Evolutionary conservation across 2,329 filamentous ascomycete species (phyloP).

Genomic region (Aspergillus carbonarius): DNA sequence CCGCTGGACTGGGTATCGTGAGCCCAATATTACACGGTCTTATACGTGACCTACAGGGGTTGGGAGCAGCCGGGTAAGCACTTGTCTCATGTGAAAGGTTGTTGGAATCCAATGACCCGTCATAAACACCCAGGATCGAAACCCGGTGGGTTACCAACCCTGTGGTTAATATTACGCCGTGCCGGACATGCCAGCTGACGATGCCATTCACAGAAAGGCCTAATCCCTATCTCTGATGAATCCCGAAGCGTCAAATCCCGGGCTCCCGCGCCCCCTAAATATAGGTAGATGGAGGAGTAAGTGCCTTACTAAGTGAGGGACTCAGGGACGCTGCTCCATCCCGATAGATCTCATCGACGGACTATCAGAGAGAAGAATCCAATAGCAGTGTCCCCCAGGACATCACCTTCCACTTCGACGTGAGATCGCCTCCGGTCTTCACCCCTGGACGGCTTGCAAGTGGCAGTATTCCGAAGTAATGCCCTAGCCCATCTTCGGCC

Average conservation of each 20-base stretch:
- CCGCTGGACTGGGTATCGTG: slow-evolving; percentile 9
- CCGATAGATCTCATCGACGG: background rate
- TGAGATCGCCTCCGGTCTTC: background rate
- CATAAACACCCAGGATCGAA: background rate
- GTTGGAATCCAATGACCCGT: background rate
- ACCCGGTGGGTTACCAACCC: background rate
- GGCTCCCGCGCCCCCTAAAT: background rate
- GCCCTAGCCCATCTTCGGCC: background rate
- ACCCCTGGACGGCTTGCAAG: background rate
- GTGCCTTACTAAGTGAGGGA: background rate
- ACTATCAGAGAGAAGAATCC: background rate
- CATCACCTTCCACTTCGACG: background rate
- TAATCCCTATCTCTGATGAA: background rate
- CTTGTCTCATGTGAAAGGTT: slow-evolving; percentile 1
- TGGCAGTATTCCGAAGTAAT: background rate
- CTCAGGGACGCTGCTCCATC: background rate
- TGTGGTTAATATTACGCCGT: background rate
- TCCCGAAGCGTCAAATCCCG: background rate
- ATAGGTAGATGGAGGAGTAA: background rate
- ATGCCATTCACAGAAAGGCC: background rate
- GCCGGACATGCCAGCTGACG: background rate
- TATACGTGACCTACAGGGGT: background rate
- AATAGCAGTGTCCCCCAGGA: background rate
- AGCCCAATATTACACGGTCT: background rate
- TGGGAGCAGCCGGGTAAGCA: background rate